Conservation (phyloP, 371 early-diverging fungal species). For the Mucor lusitanicus region DNA sequence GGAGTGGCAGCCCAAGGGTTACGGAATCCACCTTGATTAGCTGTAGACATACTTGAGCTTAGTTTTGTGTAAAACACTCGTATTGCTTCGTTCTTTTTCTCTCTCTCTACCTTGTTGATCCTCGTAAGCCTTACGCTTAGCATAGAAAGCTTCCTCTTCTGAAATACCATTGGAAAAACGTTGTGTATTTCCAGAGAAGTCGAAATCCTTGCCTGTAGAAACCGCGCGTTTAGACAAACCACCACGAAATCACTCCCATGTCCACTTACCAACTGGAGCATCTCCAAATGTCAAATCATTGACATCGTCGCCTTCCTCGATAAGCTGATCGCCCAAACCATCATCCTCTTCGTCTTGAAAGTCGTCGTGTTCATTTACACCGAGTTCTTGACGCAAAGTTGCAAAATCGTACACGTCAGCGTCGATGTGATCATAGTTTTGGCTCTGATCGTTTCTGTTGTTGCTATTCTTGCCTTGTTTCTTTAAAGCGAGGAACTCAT, state of each 20-base stretch:
- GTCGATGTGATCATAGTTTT: conserved; percentile 17
- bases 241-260: neutral
- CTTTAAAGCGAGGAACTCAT: conserved; percentile 42
- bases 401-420: conserved; percentile 51
- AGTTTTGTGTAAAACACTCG: neutral
- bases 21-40: conserved; percentile 8
- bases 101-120: conserved; percentile 18
- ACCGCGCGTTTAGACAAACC: conserved; percentile 6
- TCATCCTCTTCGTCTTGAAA: conserved; percentile 49
- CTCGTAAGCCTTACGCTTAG: conserved; percentile 34
- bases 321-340: conserved; percentile 58
- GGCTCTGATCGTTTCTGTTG: conserved; percentile 2
- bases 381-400: conserved; percentile 38
- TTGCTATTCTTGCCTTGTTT: conserved; percentile 28
- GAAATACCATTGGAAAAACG: conserved; percentile 50
- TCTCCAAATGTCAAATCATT: conserved; percentile 90
- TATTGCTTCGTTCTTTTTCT: neutral
- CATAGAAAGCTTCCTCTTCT: conserved; percentile 58
- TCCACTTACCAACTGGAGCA: conserved; percentile 48
- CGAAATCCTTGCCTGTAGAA: conserved; percentile 64
- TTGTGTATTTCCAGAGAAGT: conserved; percentile 68
- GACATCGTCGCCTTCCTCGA: conserved; percentile 76
- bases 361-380: conserved; percentile 23
- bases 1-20: conserved; percentile 23
- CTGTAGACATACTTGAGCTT: neutral